Conservation (phyloP, 2,329 filamentous ascomycete genomes). For the Aspergillus piperis region DNA sequence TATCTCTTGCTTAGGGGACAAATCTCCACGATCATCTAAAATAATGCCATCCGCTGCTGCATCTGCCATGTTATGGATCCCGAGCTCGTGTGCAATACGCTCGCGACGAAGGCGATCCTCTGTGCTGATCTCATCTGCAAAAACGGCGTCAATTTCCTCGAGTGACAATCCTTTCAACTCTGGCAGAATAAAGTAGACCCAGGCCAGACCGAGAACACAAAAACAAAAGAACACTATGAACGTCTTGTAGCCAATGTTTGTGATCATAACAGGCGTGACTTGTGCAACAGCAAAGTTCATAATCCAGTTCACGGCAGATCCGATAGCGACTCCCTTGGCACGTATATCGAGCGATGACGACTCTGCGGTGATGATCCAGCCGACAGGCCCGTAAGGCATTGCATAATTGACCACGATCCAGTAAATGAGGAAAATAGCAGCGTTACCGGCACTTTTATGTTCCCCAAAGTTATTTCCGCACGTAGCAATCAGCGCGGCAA, state of each 20-base stretch:
- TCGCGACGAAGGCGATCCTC: too few species aligned
- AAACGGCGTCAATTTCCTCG: conserved; percentile 53
- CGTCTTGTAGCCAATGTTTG: conserved; percentile 29
- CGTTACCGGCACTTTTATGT: conserved; percentile 31
- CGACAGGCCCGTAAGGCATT: conserved; percentile 31
- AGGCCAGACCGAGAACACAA: conserved; percentile 25
- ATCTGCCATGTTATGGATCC: too few species aligned
- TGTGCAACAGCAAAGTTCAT: conserved; percentile 35
- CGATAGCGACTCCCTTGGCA: conserved; percentile 32
- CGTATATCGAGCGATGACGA: conserved; percentile 33
- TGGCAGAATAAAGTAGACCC: conserved; percentile 48
- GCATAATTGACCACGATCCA: conserved; percentile 30
- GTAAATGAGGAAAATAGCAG: conserved; percentile 32
- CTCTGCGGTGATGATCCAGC: conserved; percentile 32
- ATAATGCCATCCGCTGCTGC: too few species aligned
- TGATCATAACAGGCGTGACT: conserved; percentile 31
- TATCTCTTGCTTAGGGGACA: too few species aligned
- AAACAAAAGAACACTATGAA: conserved; percentile 35
- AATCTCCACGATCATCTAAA: too few species aligned
- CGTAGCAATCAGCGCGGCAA: conserved; percentile 30
- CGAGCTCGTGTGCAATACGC: too few species aligned
- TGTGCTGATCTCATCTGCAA: conserved; percentile 11
- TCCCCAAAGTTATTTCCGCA: conserved; percentile 31
- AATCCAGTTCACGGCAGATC: conserved; percentile 34
- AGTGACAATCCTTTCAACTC: conserved; percentile 60